Conservation (phyloP, 208 protist species). For the Wallacemonas sp. region DNA sequence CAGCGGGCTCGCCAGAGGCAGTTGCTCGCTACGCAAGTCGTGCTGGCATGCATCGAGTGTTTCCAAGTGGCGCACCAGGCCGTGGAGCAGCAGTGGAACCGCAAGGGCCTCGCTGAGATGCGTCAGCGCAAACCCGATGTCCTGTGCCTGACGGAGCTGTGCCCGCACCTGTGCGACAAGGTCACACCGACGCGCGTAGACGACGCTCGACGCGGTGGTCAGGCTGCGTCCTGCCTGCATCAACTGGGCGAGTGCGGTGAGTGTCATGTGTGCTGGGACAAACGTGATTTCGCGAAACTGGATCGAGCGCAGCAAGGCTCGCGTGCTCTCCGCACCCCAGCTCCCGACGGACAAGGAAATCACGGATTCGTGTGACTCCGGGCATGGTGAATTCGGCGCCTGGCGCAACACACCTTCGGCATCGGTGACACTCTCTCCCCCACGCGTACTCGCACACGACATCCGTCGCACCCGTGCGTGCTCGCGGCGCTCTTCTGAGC, state of each 20-base stretch:
- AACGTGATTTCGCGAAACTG: slow-evolving; percentile 10
- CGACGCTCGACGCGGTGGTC: neutral
- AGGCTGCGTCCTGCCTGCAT: neutral
- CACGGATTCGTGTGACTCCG: neutral
- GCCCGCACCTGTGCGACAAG: too few species aligned
- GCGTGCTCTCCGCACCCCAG: neutral
- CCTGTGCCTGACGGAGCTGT: too few species aligned
- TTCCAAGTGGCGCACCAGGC: neutral
- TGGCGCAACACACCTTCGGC: too few species aligned
- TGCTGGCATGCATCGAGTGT: neutral
- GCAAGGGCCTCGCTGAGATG: too few species aligned
- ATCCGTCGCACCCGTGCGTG: too few species aligned
- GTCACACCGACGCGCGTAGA: neutral
- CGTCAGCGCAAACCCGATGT: too few species aligned
- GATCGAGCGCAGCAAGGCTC: slow-evolving; percentile 9
- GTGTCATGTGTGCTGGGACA: neutral
- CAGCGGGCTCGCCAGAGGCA: neutral
- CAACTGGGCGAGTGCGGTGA: neutral
- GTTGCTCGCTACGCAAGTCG: neutral
- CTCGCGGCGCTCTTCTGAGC: too few species aligned
- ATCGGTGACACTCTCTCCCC: too few species aligned
- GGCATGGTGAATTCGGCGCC: too few species aligned
- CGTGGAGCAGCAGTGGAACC: too few species aligned
- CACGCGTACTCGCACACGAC: too few species aligned
- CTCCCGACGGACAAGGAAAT: slow-evolving; percentile 7